Evolutionary conservation across 768 basidiomycete genomes (phyloP).

Genomic region (Suillus plorans): DNA sequence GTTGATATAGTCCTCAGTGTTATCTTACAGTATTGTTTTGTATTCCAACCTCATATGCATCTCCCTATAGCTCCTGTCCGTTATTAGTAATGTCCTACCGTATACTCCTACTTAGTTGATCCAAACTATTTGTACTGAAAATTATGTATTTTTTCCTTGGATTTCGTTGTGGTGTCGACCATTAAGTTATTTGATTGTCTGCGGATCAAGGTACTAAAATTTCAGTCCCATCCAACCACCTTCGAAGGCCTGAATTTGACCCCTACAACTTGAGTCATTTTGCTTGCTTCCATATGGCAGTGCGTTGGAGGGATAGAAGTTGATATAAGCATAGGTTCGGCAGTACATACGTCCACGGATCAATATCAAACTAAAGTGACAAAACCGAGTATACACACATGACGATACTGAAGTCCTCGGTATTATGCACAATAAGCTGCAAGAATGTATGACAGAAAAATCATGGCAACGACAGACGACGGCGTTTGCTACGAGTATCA

Average conservation of each 20-base stretch:
- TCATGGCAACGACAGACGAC: background rate
- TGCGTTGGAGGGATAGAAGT: background rate
- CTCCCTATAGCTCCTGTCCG: background rate
- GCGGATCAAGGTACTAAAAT: background rate
- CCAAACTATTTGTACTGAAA: background rate
- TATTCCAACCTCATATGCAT: background rate
- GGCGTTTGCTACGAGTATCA: background rate
- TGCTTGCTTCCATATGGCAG: background rate
- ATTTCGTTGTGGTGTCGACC: background rate
- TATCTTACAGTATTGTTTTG: background rate
- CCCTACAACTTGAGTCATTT: background rate
- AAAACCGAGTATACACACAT: background rate
- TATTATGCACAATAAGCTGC: background rate
- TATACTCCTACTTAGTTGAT: background rate
- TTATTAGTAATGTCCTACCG: background rate
- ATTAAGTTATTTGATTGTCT: background rate
- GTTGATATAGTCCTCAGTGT: background rate
- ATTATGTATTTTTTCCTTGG: background rate
- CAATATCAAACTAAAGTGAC: background rate
- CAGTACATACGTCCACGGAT: background rate
- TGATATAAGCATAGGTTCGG: background rate
- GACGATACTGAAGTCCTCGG: background rate
- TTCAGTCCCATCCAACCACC: background rate
- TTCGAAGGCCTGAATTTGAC: background rate
- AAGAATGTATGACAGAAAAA: background rate